These are phyloP conservation scores for Colletotrichum coccodes DNA, from an alignment of 2,329 filamentous ascomycete genomes.

Conservation along the genomic window DNA sequence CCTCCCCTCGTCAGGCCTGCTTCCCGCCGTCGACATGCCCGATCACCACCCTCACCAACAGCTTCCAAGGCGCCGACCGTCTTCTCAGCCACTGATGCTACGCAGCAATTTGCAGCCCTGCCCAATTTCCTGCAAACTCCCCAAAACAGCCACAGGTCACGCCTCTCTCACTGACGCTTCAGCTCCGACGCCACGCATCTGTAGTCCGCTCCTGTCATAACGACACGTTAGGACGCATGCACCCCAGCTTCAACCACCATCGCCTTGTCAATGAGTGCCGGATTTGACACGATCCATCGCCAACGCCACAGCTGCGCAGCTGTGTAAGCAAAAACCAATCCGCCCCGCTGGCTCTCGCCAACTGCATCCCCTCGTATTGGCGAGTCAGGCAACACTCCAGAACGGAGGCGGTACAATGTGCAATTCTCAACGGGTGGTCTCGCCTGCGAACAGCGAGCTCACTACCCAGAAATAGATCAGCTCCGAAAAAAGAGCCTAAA, in stretches of 20 bases:
- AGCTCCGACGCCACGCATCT: neutral
- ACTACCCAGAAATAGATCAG: constrained; percentile 2
- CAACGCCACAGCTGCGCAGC: neutral
- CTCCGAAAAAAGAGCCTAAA: neutral
- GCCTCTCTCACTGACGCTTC: neutral
- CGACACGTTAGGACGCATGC: neutral
- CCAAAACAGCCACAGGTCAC: neutral
- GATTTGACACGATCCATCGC: neutral
- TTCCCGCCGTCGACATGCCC: neutral
- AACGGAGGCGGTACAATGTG: neutral
- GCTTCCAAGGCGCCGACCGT: neutral
- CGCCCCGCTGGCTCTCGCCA: neutral
- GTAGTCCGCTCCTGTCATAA: neutral
- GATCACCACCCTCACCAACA: neutral
- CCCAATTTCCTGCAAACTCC: neutral
- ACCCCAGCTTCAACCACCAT: neutral
- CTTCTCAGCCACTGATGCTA: neutral
- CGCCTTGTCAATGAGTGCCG: neutral
- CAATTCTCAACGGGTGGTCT: neutral
- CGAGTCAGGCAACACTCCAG: neutral
- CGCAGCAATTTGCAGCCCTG: neutral
- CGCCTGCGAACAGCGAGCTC: neutral
- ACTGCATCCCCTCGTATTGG: neutral
- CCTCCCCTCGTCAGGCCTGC: neutral
- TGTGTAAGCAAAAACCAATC: neutral